A percentile compares a stretch with the other conserved stretches of the same genome.
phyloP scores from a whole-genome alignment of 148 eudicot species.

The Nepenthes gracilis region DNA sequence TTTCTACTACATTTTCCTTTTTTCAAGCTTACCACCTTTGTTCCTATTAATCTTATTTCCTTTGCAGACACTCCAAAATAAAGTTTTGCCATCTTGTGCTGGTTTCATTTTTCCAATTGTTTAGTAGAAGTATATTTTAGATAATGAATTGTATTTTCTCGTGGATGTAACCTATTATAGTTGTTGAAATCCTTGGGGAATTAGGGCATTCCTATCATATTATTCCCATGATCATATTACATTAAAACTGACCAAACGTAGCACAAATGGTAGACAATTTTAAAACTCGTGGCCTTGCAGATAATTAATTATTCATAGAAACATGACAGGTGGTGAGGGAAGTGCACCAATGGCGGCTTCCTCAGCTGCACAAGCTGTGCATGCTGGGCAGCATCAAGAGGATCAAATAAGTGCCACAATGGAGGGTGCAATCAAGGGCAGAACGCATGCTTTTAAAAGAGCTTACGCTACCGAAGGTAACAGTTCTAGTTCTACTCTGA shows the following conservation, averaged over 20 bases:
- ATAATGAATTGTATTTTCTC: too few species aligned
- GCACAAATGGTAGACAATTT: neutral
- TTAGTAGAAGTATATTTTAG: too few species aligned
- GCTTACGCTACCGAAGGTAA: conserved; percentile 17
- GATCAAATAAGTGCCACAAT: conserved; percentile 15
- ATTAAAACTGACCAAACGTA: neutral
- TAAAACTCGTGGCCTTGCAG: neutral
- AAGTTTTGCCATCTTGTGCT: too few species aligned
- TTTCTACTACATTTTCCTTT: too few species aligned
- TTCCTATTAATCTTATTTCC: too few species aligned
- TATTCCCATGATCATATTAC: too few species aligned
- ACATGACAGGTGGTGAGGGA: conserved; percentile 2
- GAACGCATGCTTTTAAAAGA: conserved; percentile 17
- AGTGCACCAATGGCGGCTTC: conserved; percentile 11
- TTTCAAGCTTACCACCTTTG: too few species aligned
- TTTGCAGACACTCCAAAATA: too few species aligned
- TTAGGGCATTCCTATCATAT: too few species aligned
- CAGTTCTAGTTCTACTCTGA: conserved; percentile 8
- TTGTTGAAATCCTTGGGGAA: too few species aligned
- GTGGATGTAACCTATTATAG: too few species aligned
- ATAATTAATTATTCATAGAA: neutral
- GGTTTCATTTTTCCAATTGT: too few species aligned
- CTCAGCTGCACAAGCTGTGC: conserved; percentile 10
- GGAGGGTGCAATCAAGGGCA: conserved; percentile 20
- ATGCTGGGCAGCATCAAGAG: conserved; percentile 5